A percentile compares a stretch with the other conserved stretches of the same genome.
Conservation (phyloP, 164 flowering plant genomes). For the Piper betle region DNA sequence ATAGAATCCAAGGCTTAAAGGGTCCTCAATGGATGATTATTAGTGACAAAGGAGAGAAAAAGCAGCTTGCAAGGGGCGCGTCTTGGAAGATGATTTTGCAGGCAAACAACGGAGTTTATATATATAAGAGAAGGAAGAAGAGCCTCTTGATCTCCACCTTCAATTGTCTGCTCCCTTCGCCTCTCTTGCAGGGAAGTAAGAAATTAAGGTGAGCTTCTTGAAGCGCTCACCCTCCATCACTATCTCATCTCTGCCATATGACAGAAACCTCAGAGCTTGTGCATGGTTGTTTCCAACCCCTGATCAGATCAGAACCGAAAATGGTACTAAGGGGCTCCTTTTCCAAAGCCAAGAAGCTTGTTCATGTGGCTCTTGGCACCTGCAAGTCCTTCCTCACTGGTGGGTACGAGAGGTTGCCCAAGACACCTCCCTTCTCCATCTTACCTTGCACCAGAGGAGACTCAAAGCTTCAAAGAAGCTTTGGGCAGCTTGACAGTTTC, state of each 20-base stretch:
- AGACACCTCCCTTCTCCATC: slow-evolving; percentile 24
- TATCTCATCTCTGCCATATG: slow-evolving; percentile 3
- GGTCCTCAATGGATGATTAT: not conserved
- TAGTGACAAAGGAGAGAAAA: not conserved
- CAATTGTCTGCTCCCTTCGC: slow-evolving; percentile 2
- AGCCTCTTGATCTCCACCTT: not conserved
- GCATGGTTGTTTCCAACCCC: not conserved
- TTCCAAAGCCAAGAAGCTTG: slow-evolving; percentile 40
- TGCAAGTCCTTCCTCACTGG: slow-evolving; percentile 38
- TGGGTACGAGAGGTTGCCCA: slow-evolving; percentile 39
- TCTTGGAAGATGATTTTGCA: not conserved
- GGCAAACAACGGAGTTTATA: not conserved
- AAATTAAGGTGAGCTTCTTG: slow-evolving; percentile 8
- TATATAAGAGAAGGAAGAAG: not conserved
- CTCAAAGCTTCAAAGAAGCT: slow-evolving; percentile 11
- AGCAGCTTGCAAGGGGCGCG: not conserved
- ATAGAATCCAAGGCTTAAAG: not conserved
- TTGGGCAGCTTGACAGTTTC: slow-evolving; percentile 20
- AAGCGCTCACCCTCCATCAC: slow-evolving; percentile 5
- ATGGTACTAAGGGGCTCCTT: slow-evolving; percentile 42
- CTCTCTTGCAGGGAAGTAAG: not conserved
- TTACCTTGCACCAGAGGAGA: slow-evolving; percentile 16
- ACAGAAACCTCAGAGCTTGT: not conserved
- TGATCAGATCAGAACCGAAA: slow-evolving; percentile 5
- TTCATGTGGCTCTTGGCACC: slow-evolving; percentile 28